Base-by-base conservation (phyloP, 768 basidiomycete species). In the Ephemerocybe angulata region DNA sequence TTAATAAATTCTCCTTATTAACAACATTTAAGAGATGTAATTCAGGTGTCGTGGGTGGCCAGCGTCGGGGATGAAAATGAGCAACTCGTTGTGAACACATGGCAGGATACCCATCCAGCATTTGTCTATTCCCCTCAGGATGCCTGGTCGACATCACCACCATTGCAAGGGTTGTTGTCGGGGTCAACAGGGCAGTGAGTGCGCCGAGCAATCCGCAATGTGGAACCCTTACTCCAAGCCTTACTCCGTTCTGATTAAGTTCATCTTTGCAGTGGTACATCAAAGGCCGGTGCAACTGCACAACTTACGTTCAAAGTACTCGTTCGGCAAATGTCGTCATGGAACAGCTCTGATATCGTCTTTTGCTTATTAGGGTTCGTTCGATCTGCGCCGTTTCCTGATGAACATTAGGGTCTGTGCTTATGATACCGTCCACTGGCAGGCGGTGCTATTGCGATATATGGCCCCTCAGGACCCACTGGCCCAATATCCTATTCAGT, bases 21-120 rank as follows among this genome's bases (percentile, higher is more conserved):
- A n/a, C n/a, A n/a, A n/a, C n/a, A n/a, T n/a, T n/a, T n/a, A n/a
- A n/a, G n/a, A n/a, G n/a, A n/a, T n/a, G n/a, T n/a, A n/a, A n/a
- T n/a, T n/a, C n/a, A 66, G 63, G 54, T 65, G 13, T 55, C 54
- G 6, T 60, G 59, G 52, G 38, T 58, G 40, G 62, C 59, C 17
- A 60, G 54, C 31, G 52, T 66, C 28, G 66, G 66, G 2, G 27
- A 50, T 4, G 56, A 60, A 3, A 33, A 60, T 40, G 68, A 65
- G 53, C 21, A 24, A 15, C 57, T 66, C 21, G 54, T 64, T 15
- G 64, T 66, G 0, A 60, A 60, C 17, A 69, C 63, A 27, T 62
- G 62, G 33, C 59, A 66, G 46, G 65, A 64, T 51, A 42, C 53
- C n/a, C 63, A 66, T 29, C 58, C 64, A 10, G 46, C 60, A 8